Evolutionary conservation across 306 rosid species (phyloP).

Genomic region (Quercus berberidifolia): DNA sequence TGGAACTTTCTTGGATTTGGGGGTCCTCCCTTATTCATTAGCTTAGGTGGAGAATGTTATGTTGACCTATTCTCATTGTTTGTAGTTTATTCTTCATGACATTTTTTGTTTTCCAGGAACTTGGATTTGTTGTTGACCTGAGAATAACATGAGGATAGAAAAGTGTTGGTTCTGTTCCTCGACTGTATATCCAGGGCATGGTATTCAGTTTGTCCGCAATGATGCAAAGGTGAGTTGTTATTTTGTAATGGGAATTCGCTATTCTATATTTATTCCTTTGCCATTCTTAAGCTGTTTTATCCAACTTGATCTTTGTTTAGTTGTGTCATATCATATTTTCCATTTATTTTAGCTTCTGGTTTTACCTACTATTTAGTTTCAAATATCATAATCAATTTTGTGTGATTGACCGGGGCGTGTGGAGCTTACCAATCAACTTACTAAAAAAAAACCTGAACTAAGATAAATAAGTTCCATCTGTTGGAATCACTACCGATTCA

Average conservation of each 20-base stretch:
- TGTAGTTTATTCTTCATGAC: neutral
- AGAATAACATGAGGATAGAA: constrained; percentile 74
- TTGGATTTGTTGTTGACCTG: constrained; percentile 6
- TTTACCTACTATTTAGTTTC: too few relatives aligned
- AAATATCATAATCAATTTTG: too few relatives aligned
- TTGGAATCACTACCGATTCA: too few relatives aligned
- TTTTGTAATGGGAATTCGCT: neutral
- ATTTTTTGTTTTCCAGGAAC: neutral
- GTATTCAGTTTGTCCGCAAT: constrained; percentile 86
- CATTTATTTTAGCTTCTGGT: too few relatives aligned
- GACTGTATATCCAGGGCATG: constrained; percentile 88
- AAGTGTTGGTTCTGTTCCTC: constrained; percentile 96
- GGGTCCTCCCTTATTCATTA: too few relatives aligned
- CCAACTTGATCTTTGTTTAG: neutral
- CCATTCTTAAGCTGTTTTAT: neutral
- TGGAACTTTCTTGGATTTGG: too few relatives aligned
- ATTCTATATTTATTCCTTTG: neutral
- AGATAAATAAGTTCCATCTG: too few relatives aligned
- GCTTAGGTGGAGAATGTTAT: too few relatives aligned
- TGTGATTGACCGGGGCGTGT: too few relatives aligned
- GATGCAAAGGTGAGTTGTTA: constrained; percentile 61
- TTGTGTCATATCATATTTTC: neutral
- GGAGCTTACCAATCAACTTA: too few relatives aligned
- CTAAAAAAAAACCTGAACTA: too few relatives aligned
- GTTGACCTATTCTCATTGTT: too few relatives aligned